Base-by-base conservation (phyloP, 2,329 filamentous ascomycete species). In the Aspergillus novoparasiticus region DNA sequence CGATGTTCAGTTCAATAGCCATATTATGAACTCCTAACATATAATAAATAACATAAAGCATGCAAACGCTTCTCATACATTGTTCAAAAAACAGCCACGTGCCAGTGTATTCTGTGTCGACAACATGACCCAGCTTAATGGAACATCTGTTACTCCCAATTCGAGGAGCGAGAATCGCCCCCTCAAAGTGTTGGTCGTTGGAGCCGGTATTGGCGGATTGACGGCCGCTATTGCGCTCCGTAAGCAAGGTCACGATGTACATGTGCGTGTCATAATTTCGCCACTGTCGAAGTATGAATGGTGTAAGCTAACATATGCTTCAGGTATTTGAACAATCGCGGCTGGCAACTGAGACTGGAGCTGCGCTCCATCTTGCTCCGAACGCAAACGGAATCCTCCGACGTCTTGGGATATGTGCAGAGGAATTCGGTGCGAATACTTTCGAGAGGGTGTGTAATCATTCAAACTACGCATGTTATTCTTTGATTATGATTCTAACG, bases 341-440 rank as follows among this genome's bases (percentile, higher is more conserved):
- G 1, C 81, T 87, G 26, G 81, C 82, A 14, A 81, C 76, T 51
- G 86, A 88, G 70, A 73, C 79, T 0, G 87, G 86, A 0, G 86
- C 87, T 1, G 86, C 87, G 0, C 80, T 89, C 6, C 86, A 89
- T 69, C 73, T 89, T 4, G 81, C 84, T 0, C 86, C 87, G 0
- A 90, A 89, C 66, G 76, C 81, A 2, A 86, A 87, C 72, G 85
- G 86, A 0, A 72, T 89, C 2, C 76, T 89, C 1, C 71, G 75
- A 12, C 74, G 80, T 32, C 70, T 82, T 58, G 80, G 81, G 0
- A 61, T 83, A 1, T 70, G 70, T 34, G 72, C 78, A 0, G 61
- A 63, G 34, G 43, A 64, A n/a, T 61, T 56, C 41, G 55, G 57
- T 1, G 57, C 55, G 2, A 64, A 59, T 53, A 12, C 6, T 4